These are phyloP conservation scores for Davidsoniella australis DNA, from an alignment of 2,329 filamentous ascomycete genomes.

Conservation along the genomic window DNA sequence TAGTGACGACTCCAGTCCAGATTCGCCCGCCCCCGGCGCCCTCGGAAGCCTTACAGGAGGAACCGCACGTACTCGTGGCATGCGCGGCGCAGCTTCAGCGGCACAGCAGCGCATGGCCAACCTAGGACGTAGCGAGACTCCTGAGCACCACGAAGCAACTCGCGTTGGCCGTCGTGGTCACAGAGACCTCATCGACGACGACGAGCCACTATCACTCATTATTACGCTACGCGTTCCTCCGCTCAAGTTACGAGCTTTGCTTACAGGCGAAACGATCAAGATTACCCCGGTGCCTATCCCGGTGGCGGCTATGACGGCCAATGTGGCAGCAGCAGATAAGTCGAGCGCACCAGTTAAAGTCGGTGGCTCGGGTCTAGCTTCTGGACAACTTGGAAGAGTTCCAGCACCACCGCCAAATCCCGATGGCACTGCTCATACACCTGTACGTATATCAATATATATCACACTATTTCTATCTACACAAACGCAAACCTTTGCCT, in stretches of 20 bases:
- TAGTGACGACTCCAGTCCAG: slow-evolving; percentile 71
- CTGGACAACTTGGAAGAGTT: slow-evolving; percentile 46
- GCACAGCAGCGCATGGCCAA: slow-evolving; percentile 80
- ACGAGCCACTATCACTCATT: slow-evolving; percentile 51
- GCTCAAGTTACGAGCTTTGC: slow-evolving; percentile 51
- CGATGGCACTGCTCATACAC: slow-evolving; percentile 36
- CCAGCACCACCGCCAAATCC: slow-evolving; percentile 46
- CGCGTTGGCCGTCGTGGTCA: slow-evolving; percentile 45
- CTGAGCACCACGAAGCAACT: slow-evolving; percentile 59
- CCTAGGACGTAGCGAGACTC: slow-evolving; percentile 70
- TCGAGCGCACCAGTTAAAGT: background rate
- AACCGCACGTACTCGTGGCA: slow-evolving; percentile 70
- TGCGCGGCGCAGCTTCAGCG: slow-evolving; percentile 73
- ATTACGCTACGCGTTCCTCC: slow-evolving; percentile 60
- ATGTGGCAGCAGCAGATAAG: background rate
- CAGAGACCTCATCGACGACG: slow-evolving; percentile 59
- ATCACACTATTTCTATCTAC: background rate
- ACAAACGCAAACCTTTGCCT: background rate
- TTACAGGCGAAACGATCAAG: slow-evolving; percentile 30
- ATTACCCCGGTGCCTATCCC: slow-evolving; percentile 14
- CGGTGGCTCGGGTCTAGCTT: slow-evolving; percentile 21
- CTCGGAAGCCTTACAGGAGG: slow-evolving; percentile 36
- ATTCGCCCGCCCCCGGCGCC: slow-evolving; percentile 66
- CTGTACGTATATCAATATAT: slow-evolving; percentile 34
- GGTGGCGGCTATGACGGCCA: slow-evolving; percentile 1